Base-by-base conservation (phyloP, 2,329 filamentous ascomycete species). In the Microcyclosporella mali region DNA sequence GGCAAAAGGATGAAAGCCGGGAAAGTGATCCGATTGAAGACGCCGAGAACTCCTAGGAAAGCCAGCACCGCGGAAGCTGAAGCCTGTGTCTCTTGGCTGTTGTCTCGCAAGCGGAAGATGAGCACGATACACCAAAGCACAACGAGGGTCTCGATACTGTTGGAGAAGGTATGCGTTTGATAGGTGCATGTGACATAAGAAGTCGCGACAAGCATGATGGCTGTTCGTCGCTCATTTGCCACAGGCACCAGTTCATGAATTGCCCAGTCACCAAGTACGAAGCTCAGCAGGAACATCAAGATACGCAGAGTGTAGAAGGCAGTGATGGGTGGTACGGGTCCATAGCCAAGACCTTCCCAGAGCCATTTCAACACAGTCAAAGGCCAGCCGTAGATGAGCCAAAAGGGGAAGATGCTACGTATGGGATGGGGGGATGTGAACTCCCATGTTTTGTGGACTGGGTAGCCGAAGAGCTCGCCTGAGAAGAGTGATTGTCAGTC, bases 101-200 rank as follows among this genome's bases (percentile, higher is more conserved):
- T 80, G 53, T 84, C 81, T 34, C 84, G 73, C 54, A 97, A 92
- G 62, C 90, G 82, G 65, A 86, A 81, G 49, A 95, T 89, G 64
- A 98, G 70, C 36, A 97, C 89, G 65, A 98, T 69, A 59, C 85
- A 89, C 92, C 92, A 98, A 41, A 87, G 79, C 39, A 98, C 88
- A 38, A 90, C 77, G 56, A 98, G 72, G 2, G 92, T 97, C 70
- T 98, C 92, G 53, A 97, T 78, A 49, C 90, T 94, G 68, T 98
- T 98, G 50, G 90, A 97, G 66, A 98, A 97, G 10, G 92, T 97
- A 67, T 98, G 92, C 14, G 88, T 92, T 68, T 98, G 92, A 69
- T 90, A 95, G 33, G 90, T 95, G 90, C 92, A 98, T 36, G 92
- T 98, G 56, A 95, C 90, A 68, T 97, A 98, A 18, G 88, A 95